Percentiles rank a stretch among this genome's conserved stretches.
Conservation (phyloP, 176 grass and related monocot genomes). For the Chloris gayana region DNA sequence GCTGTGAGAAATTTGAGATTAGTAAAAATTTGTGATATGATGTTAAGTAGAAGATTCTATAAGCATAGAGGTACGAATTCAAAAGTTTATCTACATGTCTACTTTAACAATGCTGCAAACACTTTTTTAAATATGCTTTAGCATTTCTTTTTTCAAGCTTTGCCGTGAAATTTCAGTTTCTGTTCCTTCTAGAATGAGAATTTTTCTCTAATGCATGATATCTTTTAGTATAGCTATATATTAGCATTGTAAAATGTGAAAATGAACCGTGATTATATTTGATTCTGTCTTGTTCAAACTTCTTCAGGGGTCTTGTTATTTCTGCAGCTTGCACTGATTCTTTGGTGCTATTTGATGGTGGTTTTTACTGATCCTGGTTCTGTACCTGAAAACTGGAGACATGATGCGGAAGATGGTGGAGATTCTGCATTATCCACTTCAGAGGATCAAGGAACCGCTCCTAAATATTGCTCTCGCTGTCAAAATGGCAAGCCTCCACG, state of each 20-base stretch:
- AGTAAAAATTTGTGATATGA: neutral
- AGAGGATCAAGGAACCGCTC: conserved; percentile 51
- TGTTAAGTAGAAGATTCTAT: too few relatives aligned
- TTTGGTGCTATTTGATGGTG: conserved; percentile 86
- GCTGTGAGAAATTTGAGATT: neutral
- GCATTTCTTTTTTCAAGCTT: neutral
- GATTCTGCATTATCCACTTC: conserved; percentile 46
- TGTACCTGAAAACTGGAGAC: conserved; percentile 80
- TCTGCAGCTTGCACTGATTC: conserved; percentile 85
- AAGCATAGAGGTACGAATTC: neutral
- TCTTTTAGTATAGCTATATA: conserved; percentile 22
- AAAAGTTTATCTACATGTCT: neutral
- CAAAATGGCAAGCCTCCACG: conserved; percentile 89
- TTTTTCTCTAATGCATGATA: neutral
- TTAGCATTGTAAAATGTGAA: conserved; percentile 33
- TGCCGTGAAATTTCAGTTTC: neutral
- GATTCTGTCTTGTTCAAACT: conserved; percentile 48
- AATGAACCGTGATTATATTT: conserved; percentile 32
- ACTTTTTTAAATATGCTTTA: neutral
- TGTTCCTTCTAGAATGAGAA: neutral
- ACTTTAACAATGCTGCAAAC: neutral
- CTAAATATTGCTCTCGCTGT: conserved; percentile 68
- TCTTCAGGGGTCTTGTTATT: conserved; percentile 71
- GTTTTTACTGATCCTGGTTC: conserved; percentile 83
- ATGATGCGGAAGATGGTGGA: conserved; percentile 50